A percentile compares a stretch with the other conserved stretches of the same genome.
Evolutionary conservation across 441 rosid genomes (phyloP).

Genomic region (Gossypium gossypioides): DNA sequence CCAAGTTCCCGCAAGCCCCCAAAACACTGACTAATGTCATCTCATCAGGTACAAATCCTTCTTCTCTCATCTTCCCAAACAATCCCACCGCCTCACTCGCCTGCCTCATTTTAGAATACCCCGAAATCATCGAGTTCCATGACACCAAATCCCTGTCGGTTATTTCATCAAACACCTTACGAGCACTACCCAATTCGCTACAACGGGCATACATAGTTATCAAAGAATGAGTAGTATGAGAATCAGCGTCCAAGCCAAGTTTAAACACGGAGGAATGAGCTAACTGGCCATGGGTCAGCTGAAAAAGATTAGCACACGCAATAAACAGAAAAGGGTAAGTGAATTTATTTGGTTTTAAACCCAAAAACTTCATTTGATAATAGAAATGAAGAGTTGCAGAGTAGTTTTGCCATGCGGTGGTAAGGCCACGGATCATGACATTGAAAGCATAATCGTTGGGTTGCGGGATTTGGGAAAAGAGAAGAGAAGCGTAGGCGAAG

Average conservation of each 20-base stretch:
- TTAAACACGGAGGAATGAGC: slow-evolving; percentile 50
- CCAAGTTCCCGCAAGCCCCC: slow-evolving; percentile 56
- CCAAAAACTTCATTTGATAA: slow-evolving; percentile 44
- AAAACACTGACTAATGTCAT: slow-evolving; percentile 70
- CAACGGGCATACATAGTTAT: slow-evolving; percentile 44
- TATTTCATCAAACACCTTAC: slow-evolving; percentile 69
- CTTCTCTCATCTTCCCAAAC: slow-evolving; percentile 46
- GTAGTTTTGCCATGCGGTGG: slow-evolving; percentile 45
- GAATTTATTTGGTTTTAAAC: slow-evolving; percentile 50
- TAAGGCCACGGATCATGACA: slow-evolving; percentile 60
- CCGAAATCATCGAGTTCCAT: slow-evolving; percentile 84
- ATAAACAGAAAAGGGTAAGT: slow-evolving; percentile 64
- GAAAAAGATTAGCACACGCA: slow-evolving; percentile 47
- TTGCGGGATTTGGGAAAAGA: slow-evolving; percentile 40
- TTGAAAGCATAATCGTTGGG: slow-evolving; percentile 62
- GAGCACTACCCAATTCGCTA: slow-evolving; percentile 30
- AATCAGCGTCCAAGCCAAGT: slow-evolving; percentile 45
- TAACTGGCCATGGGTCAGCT: slow-evolving; percentile 36
- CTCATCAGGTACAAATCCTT: slow-evolving; percentile 56
- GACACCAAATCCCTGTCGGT: slow-evolving; percentile 48
- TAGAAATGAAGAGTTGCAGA: slow-evolving; percentile 32
- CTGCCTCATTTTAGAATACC: slow-evolving; percentile 55
- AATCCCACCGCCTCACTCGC: slow-evolving; percentile 44
- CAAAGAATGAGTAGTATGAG: slow-evolving; percentile 51
- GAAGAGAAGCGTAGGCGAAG: slow-evolving; percentile 40